Evolutionary conservation across 371 early-diverging fungal species (phyloP), one percentile per base, ranked within the genome.

Genomic region (Nematocida sp.): DNA sequence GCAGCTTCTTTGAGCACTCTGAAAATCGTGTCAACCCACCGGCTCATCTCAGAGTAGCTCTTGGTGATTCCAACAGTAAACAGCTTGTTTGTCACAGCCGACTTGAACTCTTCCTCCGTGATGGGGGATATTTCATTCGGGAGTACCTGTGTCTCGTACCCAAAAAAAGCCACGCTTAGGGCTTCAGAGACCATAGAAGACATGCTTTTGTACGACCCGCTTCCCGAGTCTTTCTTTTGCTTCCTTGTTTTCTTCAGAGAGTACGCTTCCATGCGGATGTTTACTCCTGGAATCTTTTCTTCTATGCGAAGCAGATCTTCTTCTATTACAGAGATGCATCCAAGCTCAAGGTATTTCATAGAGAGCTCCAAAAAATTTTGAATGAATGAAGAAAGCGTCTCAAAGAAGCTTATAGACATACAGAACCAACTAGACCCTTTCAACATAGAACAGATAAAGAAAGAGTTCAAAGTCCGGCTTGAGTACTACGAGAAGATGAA

Each of bases 341-440:
- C 74, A 34, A 49, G 40, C 62, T 70, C 74, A 21, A 70, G 74
- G 36, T 70, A 70, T 48, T 70, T 70, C 74, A 70, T 70, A 46
- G 52, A 15, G 13, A 31, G 15, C 31, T 13, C n/a, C 27, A 50
- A 67, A 70, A 57, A 57, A 45, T 62, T 70, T 70, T 58, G 25
- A 25, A 70, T 70, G 74, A 60, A 31, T 21, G n/a, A 49, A 57
- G 50, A 70, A 48, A 41, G 49, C 2, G 34, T 25, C 46, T 50
- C 58, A 36, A 70, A 58, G 46, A 32, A 60, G 38, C 62, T 60
- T 4, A 62, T 70, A 5, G 57, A 57, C 25, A 40, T 60, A 3
- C 74, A 70, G 34, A 46, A 76, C 2, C 13, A 8, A 31, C n/a
- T 70, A 7, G 74, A 70, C 34, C 13, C 11, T 17, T 32, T 46